Percentiles rank a stretch among this genome's conserved stretches.
phyloP scores from a whole-genome alignment of 352 stramenopile species.

The Phytophthora nicotianae region DNA sequence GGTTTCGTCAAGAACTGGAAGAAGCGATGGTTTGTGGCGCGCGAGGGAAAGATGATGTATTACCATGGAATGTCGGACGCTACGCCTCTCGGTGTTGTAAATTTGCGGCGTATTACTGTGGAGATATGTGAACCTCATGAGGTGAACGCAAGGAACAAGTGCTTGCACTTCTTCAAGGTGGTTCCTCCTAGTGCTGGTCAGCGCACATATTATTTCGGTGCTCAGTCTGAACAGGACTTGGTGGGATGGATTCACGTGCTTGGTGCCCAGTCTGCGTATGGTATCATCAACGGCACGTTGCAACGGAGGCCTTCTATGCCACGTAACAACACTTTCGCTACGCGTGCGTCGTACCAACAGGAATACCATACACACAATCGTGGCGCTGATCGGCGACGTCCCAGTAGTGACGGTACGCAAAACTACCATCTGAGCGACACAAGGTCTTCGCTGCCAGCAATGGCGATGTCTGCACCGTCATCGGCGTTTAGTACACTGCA shows the following conservation, averaged over 20 bases:
- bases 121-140: conserved; percentile 63
- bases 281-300: conserved; percentile 29
- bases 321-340: conserved; percentile 40
- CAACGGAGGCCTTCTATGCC: conserved; percentile 17
- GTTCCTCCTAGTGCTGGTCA: conserved; percentile 57
- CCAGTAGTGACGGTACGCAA: conserved; percentile 17
- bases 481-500: conserved; percentile 22
- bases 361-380: conserved; percentile 13
- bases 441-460: conserved; percentile 29
- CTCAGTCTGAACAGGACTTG: conserved; percentile 72
- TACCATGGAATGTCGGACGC: conserved; percentile 67
- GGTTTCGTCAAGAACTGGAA: conserved; percentile 89
- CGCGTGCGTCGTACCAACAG: conserved; percentile 33
- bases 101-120: conserved; percentile 61
- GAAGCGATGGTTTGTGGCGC: conserved; percentile 83
- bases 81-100: conserved; percentile 70
- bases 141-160: conserved; percentile 65
- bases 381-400: conserved; percentile 14
- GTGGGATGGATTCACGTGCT: conserved; percentile 71
- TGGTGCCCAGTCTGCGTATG: conserved; percentile 53
- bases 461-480: conserved; percentile 22
- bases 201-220: conserved; percentile 78
- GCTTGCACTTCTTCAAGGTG: conserved; percentile 74
- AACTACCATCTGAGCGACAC: conserved; percentile 23
- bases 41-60: conserved; percentile 82